phyloP scores from a whole-genome alignment of 805 yeast species.

The Tetrapisispora arboricola region DNA sequence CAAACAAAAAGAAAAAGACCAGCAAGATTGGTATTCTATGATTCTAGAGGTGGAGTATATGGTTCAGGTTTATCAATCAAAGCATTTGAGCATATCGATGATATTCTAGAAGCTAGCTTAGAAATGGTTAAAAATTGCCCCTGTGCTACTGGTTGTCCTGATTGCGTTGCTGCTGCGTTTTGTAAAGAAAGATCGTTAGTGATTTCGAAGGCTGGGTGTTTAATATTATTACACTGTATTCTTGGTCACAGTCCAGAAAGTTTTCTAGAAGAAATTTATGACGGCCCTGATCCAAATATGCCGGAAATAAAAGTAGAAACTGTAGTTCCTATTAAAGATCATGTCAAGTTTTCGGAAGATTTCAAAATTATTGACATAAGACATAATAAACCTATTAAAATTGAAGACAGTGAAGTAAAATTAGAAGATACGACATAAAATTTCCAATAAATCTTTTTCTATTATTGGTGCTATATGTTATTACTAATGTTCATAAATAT shows the following conservation, averaged over 20 bases:
- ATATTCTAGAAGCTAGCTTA: conserved; percentile 50
- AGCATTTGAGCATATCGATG: conserved; percentile 69
- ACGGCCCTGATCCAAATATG: conserved; percentile 72
- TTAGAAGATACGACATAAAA: not conserved
- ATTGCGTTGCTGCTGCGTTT: conserved; percentile 72
- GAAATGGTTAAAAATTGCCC: conserved; percentile 52
- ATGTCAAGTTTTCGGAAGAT: conserved; percentile 53
- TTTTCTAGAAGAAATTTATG: conserved; percentile 32
- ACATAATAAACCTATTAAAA: not conserved
- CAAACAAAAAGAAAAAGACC: conserved; percentile 71
- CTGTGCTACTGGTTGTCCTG: conserved; percentile 61
- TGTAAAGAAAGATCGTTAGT: conserved; percentile 80
- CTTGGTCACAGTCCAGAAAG: conserved; percentile 38
- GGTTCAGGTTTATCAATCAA: conserved; percentile 76
- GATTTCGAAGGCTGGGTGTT: conserved; percentile 78
- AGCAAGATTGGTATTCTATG: conserved; percentile 75
- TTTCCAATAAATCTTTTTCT: too few relatives aligned
- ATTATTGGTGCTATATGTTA: too few relatives aligned
- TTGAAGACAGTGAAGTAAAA: not conserved
- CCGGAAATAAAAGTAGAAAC: conserved; percentile 64
- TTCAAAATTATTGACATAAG: conserved; percentile 42
- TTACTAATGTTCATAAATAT: not conserved
- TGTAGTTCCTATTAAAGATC: conserved; percentile 41
- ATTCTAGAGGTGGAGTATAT: conserved; percentile 66
- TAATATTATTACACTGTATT: conserved; percentile 52